phyloP scores from a whole-genome alignment of 108 stramenopile species.

The Chaetoceros muelleri region DNA sequence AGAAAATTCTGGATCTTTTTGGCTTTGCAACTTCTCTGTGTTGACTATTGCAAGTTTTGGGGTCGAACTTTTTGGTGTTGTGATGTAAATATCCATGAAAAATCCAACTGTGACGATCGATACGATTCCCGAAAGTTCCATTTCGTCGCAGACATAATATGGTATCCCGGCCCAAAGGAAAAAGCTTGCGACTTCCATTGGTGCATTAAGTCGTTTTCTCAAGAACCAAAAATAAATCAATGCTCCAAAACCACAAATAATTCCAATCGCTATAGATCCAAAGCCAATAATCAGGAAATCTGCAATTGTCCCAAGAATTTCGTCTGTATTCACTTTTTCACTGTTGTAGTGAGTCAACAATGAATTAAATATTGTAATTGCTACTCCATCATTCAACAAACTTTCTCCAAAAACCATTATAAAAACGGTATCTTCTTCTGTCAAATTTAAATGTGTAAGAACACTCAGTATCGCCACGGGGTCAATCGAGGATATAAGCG shows the following conservation, averaged over 20 bases:
- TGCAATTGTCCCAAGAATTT: conserved; percentile 19
- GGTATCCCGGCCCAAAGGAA: conserved; percentile 82
- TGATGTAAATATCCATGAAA: conserved; percentile 44
- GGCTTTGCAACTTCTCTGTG: too few species aligned
- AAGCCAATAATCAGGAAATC: conserved; percentile 58
- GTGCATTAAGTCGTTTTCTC: conserved; percentile 50
- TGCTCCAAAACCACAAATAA: conserved; percentile 46
- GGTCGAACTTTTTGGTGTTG: background rate
- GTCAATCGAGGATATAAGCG: conserved; percentile 50
- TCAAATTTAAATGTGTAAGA: conserved; percentile 27
- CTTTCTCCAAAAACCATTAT: conserved; percentile 64
- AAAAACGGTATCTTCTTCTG: conserved; percentile 38
- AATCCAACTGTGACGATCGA: conserved; percentile 69
- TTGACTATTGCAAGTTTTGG: background rate
- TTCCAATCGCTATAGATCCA: conserved; percentile 70
- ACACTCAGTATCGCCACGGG: conserved; percentile 48
- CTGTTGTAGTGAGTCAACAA: conserved; percentile 24
- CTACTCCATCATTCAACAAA: conserved; percentile 74
- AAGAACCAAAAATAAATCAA: conserved; percentile 76
- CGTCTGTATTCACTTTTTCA: conserved; percentile 12
- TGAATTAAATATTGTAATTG: conserved; percentile 49
- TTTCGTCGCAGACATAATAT: conserved; percentile 83
- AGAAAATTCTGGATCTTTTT: background rate
- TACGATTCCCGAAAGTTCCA: conserved; percentile 55
- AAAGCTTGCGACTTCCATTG: conserved; percentile 80